A percentile compares a stretch with the other conserved stretches of the same genome.
Evolutionary conservation across 805 yeast species (phyloP).

Genomic region (Kuraishia capsulata): DNA sequence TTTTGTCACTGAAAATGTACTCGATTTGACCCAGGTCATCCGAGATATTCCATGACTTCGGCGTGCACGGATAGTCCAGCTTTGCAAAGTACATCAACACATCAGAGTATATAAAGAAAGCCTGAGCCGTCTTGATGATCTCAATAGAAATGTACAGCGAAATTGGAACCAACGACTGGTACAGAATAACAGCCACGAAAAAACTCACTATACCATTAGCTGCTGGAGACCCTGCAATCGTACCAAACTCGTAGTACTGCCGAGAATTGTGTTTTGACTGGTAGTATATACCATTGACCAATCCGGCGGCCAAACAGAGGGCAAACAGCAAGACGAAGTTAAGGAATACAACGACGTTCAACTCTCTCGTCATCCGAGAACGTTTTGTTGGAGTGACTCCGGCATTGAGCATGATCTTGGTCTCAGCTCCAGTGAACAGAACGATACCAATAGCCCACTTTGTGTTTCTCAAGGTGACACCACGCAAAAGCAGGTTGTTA

Average conservation of each 20-base stretch:
- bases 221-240: constrained; percentile 57
- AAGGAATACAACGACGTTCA: constrained; percentile 59
- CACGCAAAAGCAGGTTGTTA: constrained; percentile 63
- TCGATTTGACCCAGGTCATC: constrained; percentile 85
- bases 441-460: constrained; percentile 79
- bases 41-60: constrained; percentile 78
- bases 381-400: constrained; percentile 74
- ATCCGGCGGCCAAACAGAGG: constrained; percentile 61
- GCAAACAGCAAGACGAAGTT: constrained; percentile 58
- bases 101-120: constrained; percentile 72
- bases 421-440: constrained; percentile 67
- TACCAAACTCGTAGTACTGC: constrained; percentile 59
- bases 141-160: constrained; percentile 77
- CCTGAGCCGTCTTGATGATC: constrained; percentile 76
- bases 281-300: constrained; percentile 64
- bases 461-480: constrained; percentile 71
- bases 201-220: constrained; percentile 64
- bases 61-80: constrained; percentile 74
- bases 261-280: constrained; percentile 37
- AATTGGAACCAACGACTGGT: constrained; percentile 76
- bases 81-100: constrained; percentile 58
- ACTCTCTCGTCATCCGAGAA: constrained; percentile 64
- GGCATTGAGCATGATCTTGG: constrained; percentile 75
- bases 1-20: constrained; percentile 76
- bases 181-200: constrained; percentile 68